Evolutionary conservation across 2,329 filamentous ascomycete species (phyloP).

Genomic region (Clarireedia homoeocarpa): DNA sequence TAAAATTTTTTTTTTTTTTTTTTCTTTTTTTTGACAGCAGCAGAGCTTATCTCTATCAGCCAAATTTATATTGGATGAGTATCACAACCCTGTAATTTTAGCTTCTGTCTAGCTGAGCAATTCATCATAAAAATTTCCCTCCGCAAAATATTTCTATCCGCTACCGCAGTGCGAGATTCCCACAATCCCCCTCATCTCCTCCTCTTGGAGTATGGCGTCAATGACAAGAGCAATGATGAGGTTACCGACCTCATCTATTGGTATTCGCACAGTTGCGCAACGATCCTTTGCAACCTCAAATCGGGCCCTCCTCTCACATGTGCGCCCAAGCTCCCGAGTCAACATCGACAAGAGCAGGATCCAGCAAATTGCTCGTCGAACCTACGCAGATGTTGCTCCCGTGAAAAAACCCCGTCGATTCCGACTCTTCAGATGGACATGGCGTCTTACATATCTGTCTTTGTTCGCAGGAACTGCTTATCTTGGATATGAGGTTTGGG

Average conservation of each 20-base stretch:
- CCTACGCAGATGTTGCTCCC: constrained; percentile 35
- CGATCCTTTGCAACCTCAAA: constrained; percentile 24
- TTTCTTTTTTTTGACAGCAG: too few relatives aligned
- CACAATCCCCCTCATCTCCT: not conserved
- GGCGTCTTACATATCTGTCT: constrained; percentile 75
- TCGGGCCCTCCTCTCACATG: constrained; percentile 19
- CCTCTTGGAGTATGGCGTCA: constrained; percentile 26
- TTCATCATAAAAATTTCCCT: constrained; percentile 10
- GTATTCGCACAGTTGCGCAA: constrained; percentile 20
- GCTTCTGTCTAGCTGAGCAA: constrained; percentile 1
- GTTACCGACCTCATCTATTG: constrained; percentile 26
- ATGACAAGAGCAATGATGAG: constrained; percentile 27
- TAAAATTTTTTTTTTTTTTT: too few relatives aligned
- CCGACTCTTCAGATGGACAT: constrained; percentile 67
- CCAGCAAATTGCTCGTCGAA: constrained; percentile 36
- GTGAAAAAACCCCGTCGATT: constrained; percentile 51
- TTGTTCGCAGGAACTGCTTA: constrained; percentile 61
- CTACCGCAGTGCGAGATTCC: not conserved
- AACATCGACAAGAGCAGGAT: constrained; percentile 22
- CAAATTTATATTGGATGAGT: too few relatives aligned
- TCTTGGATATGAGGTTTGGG: constrained; percentile 74
- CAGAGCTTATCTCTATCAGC: not conserved
- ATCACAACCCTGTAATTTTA: constrained; percentile 3
- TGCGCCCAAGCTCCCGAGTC: constrained; percentile 21
- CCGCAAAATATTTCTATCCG: not conserved